Conservation (phyloP, 1,284 basidiomycete species). For the Tylopilus sp. region DNA sequence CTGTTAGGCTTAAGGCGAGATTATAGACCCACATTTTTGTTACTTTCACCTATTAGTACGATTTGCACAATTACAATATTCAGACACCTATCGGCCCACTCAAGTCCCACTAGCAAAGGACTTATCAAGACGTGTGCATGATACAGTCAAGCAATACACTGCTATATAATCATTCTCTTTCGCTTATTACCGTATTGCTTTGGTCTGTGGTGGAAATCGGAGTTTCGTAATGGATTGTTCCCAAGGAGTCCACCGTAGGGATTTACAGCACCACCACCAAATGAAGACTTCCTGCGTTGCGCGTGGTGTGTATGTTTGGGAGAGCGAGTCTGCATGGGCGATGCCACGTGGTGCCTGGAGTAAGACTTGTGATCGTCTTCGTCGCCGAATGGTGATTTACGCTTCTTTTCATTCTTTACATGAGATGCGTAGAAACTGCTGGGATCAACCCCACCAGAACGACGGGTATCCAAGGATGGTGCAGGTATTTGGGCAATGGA, state of each 20-base stretch:
- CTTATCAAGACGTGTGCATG: slow-evolving; percentile 7
- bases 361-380: slow-evolving; percentile 25
- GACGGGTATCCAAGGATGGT: slow-evolving; percentile 25
- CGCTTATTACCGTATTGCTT: slow-evolving; percentile 34
- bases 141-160: slow-evolving; percentile 13
- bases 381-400: slow-evolving; percentile 40
- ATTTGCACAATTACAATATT: not conserved
- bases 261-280: slow-evolving; percentile 35
- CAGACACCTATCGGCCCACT: not conserved
- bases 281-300: slow-evolving; percentile 34
- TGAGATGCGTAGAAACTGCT: slow-evolving; percentile 47
- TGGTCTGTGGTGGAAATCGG: slow-evolving; percentile 22
- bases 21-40: slow-evolving; percentile 26
- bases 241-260: slow-evolving; percentile 38
- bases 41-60: not conserved
- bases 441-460: slow-evolving; percentile 38
- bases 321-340: slow-evolving; percentile 27
- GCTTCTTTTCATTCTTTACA: slow-evolving; percentile 39
- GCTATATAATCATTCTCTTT: slow-evolving; percentile 32
- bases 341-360: slow-evolving; percentile 28
- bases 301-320: slow-evolving; percentile 23
- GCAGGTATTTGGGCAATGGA: slow-evolving; percentile 22
- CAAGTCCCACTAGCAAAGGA: too few relatives aligned
- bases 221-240: slow-evolving; percentile 37
- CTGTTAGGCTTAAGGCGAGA: slow-evolving; percentile 39